Evolutionary conservation across 345 rosid species (phyloP), one percentile per base, ranked within the genome.

Genomic region (Euphorbia pulcherrima): DNA sequence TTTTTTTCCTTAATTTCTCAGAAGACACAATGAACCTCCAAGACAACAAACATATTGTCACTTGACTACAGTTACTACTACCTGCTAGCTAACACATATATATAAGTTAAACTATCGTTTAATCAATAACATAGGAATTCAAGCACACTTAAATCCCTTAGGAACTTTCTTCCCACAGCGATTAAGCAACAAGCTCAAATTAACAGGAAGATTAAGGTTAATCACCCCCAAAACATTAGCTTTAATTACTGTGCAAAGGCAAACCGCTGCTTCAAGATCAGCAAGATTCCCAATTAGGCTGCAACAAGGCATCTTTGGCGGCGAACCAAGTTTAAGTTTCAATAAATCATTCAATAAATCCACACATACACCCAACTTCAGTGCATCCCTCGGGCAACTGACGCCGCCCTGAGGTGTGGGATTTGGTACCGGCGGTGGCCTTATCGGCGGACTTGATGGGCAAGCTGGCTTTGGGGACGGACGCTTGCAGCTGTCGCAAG

Each of bases 241-340:
- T 29, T 74, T 86, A 29, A 89, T 75, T 40, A 83, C 85, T 10
- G 88, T 83, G 77, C 92, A 85, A 21, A 89, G 88, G 78, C 90
- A 89, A 40, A 81, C 72, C 1, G 95, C 90, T 4, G 90, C 95
- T 24, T 89, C 92, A 8, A 83, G 78, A 72, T 85, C 84, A 60
- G 20, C 87, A 33, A 86, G 79, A 18, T 83, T 86, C 5, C 73
- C 67, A 57, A 89, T 51, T 48, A 89, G 82, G 59, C 78, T 67
- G 80, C 92, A 89, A 51, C 92, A 89, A 6, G 78, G 80, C 21
- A 64, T 39, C 57, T 69, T 51, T 2, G 88, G 79, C 12, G 85
- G 81, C 23, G 62, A 60, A 0, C 89, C 91, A 2, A 82, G 40
- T 3, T 65, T 67, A 24, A 79, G 4, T 41, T 78, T 57, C 20